Base-by-base conservation (phyloP, 1,284 basidiomycete genomes). In the Ganoderma leucocontextum region DNA sequence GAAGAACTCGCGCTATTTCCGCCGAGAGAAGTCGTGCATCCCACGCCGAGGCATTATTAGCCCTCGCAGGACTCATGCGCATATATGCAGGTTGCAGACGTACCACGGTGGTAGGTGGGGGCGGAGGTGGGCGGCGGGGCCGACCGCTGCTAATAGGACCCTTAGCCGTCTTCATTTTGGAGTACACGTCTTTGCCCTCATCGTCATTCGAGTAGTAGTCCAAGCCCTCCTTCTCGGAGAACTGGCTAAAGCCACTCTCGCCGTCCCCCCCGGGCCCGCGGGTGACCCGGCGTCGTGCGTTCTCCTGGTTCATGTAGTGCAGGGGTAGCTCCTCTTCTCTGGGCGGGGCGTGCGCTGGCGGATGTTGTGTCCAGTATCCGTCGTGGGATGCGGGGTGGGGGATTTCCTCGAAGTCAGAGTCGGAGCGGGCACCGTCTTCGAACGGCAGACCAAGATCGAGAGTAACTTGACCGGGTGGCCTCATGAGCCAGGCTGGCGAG, bases 141-240 rank as follows among this genome's bases (percentile, higher is more conserved):
- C 90, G 85, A 9, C 91, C 91, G 69, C 90, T 90, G 53, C 85
- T 83, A 58, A 90, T 77, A 42, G 85, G 85, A 58, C 81, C 80
- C 72, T 81, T 82, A 22, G 83, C 74, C 19, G 85, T 80, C 67
- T 84, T 84, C 63, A 84, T 80, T 82, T 94, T 94, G 75, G 83
- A 85, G 76, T 91, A 93, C 13, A 92, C 89, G 69, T 90, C 91
- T 81, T 93, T 94, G 33, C 91, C 89, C 70, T 89, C 89, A 77
- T 91, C 90, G 74, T 92, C 91, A 73, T 83, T 82, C 53, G 77
- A 75, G 67, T 77, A 74, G 68, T 78, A 77, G 58, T 75, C 77
- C 69, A 82, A 78, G 74, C 81, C 79, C 61, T 74, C 70, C 60
- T 70, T 70, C 74, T 83, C 78, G 72, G 82, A 78, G 42, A 76